Conservation (phyloP, 2,329 filamentous ascomycete species). For the Cladosporium sp. region DNA sequence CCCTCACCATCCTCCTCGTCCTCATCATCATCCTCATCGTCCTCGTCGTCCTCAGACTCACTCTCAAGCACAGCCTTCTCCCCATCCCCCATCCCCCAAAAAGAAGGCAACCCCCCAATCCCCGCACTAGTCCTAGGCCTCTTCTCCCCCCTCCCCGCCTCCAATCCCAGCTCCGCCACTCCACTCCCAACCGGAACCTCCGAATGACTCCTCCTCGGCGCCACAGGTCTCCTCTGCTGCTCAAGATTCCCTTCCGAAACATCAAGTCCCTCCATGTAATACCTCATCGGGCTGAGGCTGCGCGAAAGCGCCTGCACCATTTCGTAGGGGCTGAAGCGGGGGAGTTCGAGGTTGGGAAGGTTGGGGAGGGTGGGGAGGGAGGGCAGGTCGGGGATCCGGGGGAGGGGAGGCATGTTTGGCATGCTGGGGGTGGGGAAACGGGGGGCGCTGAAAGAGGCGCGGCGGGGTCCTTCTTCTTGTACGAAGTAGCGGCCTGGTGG, state of each 20-base stretch:
- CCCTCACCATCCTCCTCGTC: slow-evolving; percentile 33
- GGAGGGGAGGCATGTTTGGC: slow-evolving; percentile 20
- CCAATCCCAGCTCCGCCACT: slow-evolving; percentile 16
- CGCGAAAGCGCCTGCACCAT: slow-evolving; percentile 43
- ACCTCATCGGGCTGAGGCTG: slow-evolving; percentile 42
- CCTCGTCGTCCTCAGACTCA: slow-evolving; percentile 25
- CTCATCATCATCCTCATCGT: slow-evolving; percentile 27
- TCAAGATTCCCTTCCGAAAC: slow-evolving; percentile 15
- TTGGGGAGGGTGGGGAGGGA: slow-evolving; percentile 17
- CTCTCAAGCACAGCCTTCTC: slow-evolving; percentile 18
- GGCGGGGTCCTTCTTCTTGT: slow-evolving; percentile 23
- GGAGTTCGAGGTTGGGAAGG: slow-evolving; percentile 25
- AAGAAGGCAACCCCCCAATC: no score
- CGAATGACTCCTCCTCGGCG: slow-evolving; percentile 26
- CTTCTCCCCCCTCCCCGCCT: slow-evolving; percentile 15
- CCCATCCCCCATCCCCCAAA: background rate
- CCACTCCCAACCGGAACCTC: slow-evolving; percentile 20
- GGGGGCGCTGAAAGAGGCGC: slow-evolving; percentile 16
- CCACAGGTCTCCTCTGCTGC: slow-evolving; percentile 6
- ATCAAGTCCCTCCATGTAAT: slow-evolving; percentile 36
- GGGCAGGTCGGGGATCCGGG: slow-evolving; percentile 12
- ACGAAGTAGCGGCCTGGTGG: slow-evolving; percentile 31
- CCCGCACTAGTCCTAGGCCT: slow-evolving; percentile 16
- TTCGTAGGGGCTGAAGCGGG: slow-evolving; percentile 40
- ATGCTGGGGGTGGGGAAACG: slow-evolving; percentile 27